Conservation (phyloP, 2,329 filamentous ascomycete genomes). For the Colletotrichum liriopes region DNA sequence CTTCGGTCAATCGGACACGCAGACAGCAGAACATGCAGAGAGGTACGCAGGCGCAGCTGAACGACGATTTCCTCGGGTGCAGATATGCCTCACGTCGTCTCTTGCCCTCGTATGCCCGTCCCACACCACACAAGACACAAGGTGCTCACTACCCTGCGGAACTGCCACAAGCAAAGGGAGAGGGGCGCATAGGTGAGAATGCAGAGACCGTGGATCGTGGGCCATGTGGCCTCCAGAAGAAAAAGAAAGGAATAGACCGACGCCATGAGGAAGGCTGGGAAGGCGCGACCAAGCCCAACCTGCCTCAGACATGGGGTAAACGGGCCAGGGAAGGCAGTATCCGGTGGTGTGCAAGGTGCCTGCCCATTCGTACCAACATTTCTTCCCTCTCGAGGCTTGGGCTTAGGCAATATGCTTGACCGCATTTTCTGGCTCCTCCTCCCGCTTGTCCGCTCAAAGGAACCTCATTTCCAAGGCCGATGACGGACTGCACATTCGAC, state of each 20-base stretch:
- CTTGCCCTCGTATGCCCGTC: neutral
- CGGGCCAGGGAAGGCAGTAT: neutral
- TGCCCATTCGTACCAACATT: neutral
- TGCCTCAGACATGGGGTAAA: constrained; percentile 19
- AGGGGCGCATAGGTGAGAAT: neutral
- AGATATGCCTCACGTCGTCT: constrained; percentile 1
- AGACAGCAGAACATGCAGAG: neutral
- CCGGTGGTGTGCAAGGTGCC: neutral
- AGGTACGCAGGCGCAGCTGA: neutral
- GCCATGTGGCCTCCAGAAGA: constrained; percentile 6
- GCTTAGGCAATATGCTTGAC: neutral
- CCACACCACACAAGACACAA: neutral
- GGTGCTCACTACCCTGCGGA: neutral
- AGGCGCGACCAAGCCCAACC: neutral
- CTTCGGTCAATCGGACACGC: neutral
- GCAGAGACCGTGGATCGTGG: constrained; percentile 9
- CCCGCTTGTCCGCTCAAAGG: neutral
- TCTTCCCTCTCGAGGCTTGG: neutral
- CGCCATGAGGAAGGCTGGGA: neutral
- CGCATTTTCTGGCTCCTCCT: neutral
- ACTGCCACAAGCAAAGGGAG: neutral
- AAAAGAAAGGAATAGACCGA: neutral
- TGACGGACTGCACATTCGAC: neutral
- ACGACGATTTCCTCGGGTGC: constrained; percentile 6
- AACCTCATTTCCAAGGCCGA: neutral